These are phyloP conservation scores for Cyphellophora europaea DNA, from an alignment of 2,329 filamentous ascomycete genomes.

Conservation along the genomic window DNA sequence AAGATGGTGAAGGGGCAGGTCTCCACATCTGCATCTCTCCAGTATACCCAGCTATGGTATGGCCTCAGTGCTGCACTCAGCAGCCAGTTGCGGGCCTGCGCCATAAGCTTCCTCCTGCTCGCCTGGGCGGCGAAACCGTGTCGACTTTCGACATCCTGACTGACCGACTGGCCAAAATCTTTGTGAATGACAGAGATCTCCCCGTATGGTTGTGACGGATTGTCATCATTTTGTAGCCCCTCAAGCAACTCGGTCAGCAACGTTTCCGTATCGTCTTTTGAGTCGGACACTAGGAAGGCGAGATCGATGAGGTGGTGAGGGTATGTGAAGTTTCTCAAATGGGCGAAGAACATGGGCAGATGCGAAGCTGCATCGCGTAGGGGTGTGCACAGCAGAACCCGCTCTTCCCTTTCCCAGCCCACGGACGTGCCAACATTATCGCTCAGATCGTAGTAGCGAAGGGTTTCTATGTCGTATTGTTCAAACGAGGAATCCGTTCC, in stretches of 20 bases:
- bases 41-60: constrained; percentile 98
- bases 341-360: constrained; percentile 97
- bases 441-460: constrained; percentile 92
- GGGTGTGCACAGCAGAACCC: constrained; percentile 89
- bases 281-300: constrained; percentile 94
- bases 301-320: constrained; percentile 94
- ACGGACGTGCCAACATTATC: constrained; percentile 84
- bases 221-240: constrained; percentile 67
- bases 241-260: constrained; percentile 68
- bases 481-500: constrained; percentile 24
- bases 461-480: constrained; percentile 78
- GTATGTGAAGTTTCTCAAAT: constrained; percentile 92
- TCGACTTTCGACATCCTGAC: constrained; percentile 93
- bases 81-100: constrained; percentile 93
- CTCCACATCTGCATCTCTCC: constrained; percentile 97
- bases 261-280: constrained; percentile 78
- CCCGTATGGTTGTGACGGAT: constrained; percentile 75
- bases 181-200: constrained; percentile 98
- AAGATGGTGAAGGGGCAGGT: constrained; percentile 94
- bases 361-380: constrained; percentile 87
- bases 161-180: constrained; percentile 95
- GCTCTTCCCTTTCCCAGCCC: constrained; percentile 93
- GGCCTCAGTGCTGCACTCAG: constrained; percentile 85
- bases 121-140: constrained; percentile 97
- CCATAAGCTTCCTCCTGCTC: constrained; percentile 90